Base-by-base conservation (phyloP, 2,329 filamentous ascomycete genomes). In the Rhynchosporium graminicola region DNA sequence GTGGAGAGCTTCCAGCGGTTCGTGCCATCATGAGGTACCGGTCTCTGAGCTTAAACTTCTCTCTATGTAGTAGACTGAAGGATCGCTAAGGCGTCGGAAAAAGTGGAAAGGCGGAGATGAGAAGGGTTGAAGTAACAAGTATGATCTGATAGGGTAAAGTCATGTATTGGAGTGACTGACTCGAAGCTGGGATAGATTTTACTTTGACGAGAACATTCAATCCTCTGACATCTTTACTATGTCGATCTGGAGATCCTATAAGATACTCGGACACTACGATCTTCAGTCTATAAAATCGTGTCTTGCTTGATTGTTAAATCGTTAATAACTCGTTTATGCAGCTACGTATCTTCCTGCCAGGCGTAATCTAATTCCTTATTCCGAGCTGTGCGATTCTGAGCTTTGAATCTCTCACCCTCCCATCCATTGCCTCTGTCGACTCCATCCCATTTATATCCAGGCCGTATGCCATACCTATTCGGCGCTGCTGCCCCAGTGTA, bases 361-460 rank as follows among this genome's bases (percentile, higher is more conserved):
- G 89, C 87, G 76, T 97, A 98, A 71, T 94, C 87, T 72, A 98
- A 76, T 38, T 88, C 88, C 76, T 90, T 89, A 70, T 89, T 86
- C 74, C 92, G 87, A 71, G 87, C 86, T 69, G 85, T 85, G 69
- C 86, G 81, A 75, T 97, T 97, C 68, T 93, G 80, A 2, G 92
- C 91, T 74, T 90, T 92, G 78, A 98, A 98, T 78, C 93, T 90
- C 74, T 97, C 89, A 65, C 86, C 89, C 79, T 99, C 95, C 74
- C 97, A 98, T 0, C 94, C 94, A 77, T 92, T 99, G 26, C 91
- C 83, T 68, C 95, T 83, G 80, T 99, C 95, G 20, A 99, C 95
- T 5, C 96, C 95, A 80, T 99, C 95, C 95, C 95, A 99, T 67
- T 91, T 82, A 78, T 96, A 92, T 0, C 95, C 96, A 0, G 95